Base-by-base conservation (phyloP, 768 basidiomycete species). In the Mycena amicta region DNA sequence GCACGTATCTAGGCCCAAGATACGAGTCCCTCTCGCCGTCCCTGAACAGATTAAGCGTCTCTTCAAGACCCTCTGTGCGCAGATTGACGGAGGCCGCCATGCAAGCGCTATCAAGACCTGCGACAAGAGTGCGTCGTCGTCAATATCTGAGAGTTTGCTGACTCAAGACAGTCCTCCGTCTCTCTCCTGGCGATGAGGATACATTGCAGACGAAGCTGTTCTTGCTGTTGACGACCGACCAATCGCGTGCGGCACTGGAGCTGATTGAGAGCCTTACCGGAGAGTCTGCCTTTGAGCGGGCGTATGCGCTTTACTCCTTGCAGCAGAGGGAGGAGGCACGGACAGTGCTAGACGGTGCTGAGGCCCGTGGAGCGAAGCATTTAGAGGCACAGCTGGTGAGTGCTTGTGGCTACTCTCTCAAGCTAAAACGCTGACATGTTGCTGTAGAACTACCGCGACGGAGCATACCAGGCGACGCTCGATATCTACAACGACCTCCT, bases 61-160 rank as follows among this genome's bases (percentile, higher is more conserved):
- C 52, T 94, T 90, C 74, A 85, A 83, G 50, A 90, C 91, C 37
- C 75, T 97, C 3, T 88, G 85, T 69, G 89, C 91, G 11, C 95
- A 96, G 70, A 87, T 95, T 65, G 92, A 95, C 61, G 92, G 89
- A n/a, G 91, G 89, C 1, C 87, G 95, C 74, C 88, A 93, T 69
- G 73, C 75, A 43, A 93, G 93, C 66, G 93, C 93, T 26, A 81
- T 94, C 68, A 92, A 88, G 81, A 95, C 94, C 61, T 95, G 92
- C 77, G 89, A 93, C 74, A 94, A 93, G 78, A 90, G 95, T 93
- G 66, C 57, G 85, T 50, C 11, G 13, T 18, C 22, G 30, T 27
- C 26, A 0, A 18, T 33, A 57, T 59, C 58, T 55, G 50, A 23
- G 62, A 50, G 40, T 16, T 27, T 27, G 26, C 22, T 41, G 22